Percentiles rank a stretch among this genome's conserved stretches.
phyloP scores from a whole-genome alignment of 2,329 filamentous ascomycete genomes.

The Penicillium sp. region DNA sequence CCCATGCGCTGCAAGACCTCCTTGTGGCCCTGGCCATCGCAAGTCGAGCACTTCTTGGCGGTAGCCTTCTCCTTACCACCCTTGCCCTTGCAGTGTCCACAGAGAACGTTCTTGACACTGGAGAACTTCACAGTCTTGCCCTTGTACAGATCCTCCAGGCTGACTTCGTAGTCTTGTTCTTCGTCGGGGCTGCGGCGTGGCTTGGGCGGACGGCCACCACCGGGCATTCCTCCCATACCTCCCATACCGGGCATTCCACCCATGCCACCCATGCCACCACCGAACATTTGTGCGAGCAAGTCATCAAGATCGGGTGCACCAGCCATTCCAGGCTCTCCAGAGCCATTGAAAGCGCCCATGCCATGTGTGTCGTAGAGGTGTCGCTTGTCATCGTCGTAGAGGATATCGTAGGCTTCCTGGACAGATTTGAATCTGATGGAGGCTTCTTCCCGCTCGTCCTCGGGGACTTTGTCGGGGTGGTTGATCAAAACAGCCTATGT shows the following conservation, averaged over 20 bases:
- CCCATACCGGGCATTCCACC: slow-evolving; percentile 59
- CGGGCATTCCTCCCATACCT: slow-evolving; percentile 44
- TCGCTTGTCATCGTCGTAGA: slow-evolving; percentile 92
- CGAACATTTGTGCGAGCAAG: slow-evolving; percentile 90
- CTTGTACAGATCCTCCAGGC: slow-evolving; percentile 94
- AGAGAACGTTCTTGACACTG: slow-evolving; percentile 91
- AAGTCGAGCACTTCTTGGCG: slow-evolving; percentile 77
- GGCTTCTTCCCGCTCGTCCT: slow-evolving; percentile 78
- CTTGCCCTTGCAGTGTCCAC: slow-evolving; percentile 80
- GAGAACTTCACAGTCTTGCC: slow-evolving; percentile 97
- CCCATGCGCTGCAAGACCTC: slow-evolving; percentile 81
- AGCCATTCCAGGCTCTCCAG: slow-evolving; percentile 64
- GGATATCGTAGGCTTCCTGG: slow-evolving; percentile 95
- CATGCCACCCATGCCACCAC: slow-evolving; percentile 58
- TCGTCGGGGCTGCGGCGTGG: slow-evolving; percentile 74
- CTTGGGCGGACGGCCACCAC: slow-evolving; percentile 38
- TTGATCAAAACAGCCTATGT: slow-evolving; percentile 77
- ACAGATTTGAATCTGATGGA: slow-evolving; percentile 92
- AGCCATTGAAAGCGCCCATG: slow-evolving; percentile 91
- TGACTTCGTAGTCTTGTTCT: slow-evolving; percentile 87
- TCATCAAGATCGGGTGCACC: slow-evolving; percentile 78
- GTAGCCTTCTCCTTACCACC: slow-evolving; percentile 93
- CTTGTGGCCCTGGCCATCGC: slow-evolving; percentile 76
- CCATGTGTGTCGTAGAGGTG: slow-evolving; percentile 89
- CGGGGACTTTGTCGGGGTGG: slow-evolving; percentile 94